Conservation (phyloP, 2,329 filamentous ascomycete species). For the Ceratocystiopsis sp. region DNA sequence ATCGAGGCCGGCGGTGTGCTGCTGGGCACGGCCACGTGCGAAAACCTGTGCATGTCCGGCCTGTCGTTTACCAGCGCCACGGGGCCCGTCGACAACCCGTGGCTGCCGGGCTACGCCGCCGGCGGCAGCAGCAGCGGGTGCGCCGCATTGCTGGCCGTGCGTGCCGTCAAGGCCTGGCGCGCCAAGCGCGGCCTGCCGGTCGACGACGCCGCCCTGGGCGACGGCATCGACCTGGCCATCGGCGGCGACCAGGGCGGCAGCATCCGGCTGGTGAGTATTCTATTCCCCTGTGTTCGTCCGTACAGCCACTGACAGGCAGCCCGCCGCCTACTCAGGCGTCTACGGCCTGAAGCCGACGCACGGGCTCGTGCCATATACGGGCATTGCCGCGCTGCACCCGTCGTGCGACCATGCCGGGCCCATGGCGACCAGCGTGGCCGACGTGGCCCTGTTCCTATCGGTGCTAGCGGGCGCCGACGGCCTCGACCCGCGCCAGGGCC, state of each 20-base stretch:
- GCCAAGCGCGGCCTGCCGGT: slow-evolving; percentile 41
- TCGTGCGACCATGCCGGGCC: slow-evolving; percentile 28
- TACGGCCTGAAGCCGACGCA: slow-evolving; percentile 30
- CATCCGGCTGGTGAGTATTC: slow-evolving; percentile 37
- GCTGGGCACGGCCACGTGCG: slow-evolving; percentile 60
- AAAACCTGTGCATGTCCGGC: slow-evolving; percentile 41
- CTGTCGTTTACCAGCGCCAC: slow-evolving; percentile 49
- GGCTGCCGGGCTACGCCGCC: slow-evolving; percentile 55
- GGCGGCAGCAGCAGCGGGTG: slow-evolving; percentile 62
- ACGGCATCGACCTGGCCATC: slow-evolving; percentile 18
- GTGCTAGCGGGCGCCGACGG: slow-evolving; percentile 30
- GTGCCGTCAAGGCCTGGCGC: slow-evolving; percentile 4
- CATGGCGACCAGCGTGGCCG: slow-evolving; percentile 24
- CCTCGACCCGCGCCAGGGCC: slow-evolving; percentile 25
- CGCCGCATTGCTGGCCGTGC: slow-evolving; percentile 23
- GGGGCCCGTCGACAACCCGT: slow-evolving; percentile 56
- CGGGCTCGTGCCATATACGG: slow-evolving; percentile 32
- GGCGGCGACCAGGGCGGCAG: slow-evolving; percentile 60
- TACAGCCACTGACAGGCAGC: slow-evolving; percentile 6
- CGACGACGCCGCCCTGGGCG: slow-evolving; percentile 19
- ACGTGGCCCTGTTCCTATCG: slow-evolving; percentile 23
- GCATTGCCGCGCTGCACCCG: slow-evolving; percentile 22
- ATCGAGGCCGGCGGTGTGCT: slow-evolving; percentile 51
- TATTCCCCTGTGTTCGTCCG: neutral
- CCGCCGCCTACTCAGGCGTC: slow-evolving; percentile 22